phyloP scores from a whole-genome alignment of 208 protist species.

The Acanthamoeba healyi region DNA sequence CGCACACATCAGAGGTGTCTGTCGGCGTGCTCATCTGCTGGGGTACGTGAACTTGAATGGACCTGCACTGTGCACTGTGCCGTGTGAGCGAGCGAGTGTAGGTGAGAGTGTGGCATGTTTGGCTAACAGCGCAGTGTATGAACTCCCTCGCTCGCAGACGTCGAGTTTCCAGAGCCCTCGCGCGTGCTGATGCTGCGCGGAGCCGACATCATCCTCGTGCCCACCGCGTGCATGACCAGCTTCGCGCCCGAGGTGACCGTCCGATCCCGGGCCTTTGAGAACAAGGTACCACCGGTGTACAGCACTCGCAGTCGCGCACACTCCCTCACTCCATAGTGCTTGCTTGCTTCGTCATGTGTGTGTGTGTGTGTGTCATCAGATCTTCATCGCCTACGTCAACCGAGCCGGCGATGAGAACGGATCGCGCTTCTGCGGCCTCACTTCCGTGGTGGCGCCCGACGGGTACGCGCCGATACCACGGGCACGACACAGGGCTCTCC shows the following conservation, averaged over 20 bases:
- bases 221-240: constrained; percentile 23
- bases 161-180: constrained; percentile 23
- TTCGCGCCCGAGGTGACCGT: constrained; percentile 2
- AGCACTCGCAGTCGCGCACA: neutral
- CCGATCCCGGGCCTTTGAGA: neutral
- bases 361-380: neutral
- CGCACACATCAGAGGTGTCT: neutral
- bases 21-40: constrained; percentile 19
- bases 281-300: too few species aligned
- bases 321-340: too few species aligned
- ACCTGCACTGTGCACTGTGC: too few species aligned
- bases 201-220: constrained; percentile 11
- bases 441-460: neutral
- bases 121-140: too few species aligned
- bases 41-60: neutral
- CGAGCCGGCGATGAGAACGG: constrained; percentile 32
- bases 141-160: too few species aligned
- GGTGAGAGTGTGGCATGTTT: neutral
- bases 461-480: constrained; percentile 15
- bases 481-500: neutral
- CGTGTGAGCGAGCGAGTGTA: too few species aligned
- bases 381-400: constrained; percentile 40
- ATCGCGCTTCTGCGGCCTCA: constrained; percentile 20
- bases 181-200: constrained; percentile 55
- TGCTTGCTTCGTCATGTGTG: neutral